Percentiles rank a stretch among this genome's conserved stretches.
Evolutionary conservation across 2,329 filamentous ascomycete species (phyloP).

Genomic region (Fusarium hainanense): DNA sequence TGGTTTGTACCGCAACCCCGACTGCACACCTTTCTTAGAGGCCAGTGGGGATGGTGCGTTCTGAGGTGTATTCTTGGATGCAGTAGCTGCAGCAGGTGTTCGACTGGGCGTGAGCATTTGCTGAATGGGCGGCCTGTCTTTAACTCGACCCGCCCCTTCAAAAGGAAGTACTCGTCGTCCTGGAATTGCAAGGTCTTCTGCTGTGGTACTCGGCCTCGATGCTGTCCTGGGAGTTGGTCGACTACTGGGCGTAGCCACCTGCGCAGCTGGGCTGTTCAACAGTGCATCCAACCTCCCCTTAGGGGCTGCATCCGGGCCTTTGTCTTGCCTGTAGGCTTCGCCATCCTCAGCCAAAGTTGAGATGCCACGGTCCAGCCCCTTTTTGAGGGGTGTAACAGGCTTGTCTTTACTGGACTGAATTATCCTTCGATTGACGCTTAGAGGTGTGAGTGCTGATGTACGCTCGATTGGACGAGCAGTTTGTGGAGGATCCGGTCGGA

Average conservation of each 20-base stretch:
- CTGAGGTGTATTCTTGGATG: conserved; percentile 22
- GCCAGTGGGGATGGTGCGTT: conserved; percentile 28
- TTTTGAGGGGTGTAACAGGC: conserved; percentile 31
- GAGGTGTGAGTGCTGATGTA: conserved; percentile 52
- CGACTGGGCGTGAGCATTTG: conserved; percentile 14
- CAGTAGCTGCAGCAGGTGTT: conserved; percentile 1
- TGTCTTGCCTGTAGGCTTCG: conserved; percentile 44
- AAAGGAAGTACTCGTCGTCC: conserved; percentile 58
- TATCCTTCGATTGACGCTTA: conserved; percentile 51
- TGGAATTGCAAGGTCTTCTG: conserved; percentile 49
- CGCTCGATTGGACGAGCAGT: conserved; percentile 29
- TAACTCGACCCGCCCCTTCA: conserved; percentile 29
- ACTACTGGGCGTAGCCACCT: conserved; percentile 39
- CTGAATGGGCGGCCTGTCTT: conserved; percentile 26
- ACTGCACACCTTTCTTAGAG: conserved; percentile 39
- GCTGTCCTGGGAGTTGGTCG: conserved; percentile 43
- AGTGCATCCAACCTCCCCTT: conserved; percentile 50
- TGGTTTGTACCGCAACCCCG: conserved; percentile 67
- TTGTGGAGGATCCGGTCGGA: conserved; percentile 37
- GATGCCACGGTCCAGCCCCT: conserved; percentile 52
- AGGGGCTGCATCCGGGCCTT: conserved; percentile 17
- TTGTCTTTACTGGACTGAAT: conserved; percentile 41
- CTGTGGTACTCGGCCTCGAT: conserved; percentile 20
- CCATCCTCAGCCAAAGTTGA: conserved; percentile 63
- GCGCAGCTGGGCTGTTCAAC: conserved; percentile 47